These are phyloP conservation scores for Cronartium quercuum DNA, from an alignment of 1,284 basidiomycete genomes.

Conservation along the genomic window DNA sequence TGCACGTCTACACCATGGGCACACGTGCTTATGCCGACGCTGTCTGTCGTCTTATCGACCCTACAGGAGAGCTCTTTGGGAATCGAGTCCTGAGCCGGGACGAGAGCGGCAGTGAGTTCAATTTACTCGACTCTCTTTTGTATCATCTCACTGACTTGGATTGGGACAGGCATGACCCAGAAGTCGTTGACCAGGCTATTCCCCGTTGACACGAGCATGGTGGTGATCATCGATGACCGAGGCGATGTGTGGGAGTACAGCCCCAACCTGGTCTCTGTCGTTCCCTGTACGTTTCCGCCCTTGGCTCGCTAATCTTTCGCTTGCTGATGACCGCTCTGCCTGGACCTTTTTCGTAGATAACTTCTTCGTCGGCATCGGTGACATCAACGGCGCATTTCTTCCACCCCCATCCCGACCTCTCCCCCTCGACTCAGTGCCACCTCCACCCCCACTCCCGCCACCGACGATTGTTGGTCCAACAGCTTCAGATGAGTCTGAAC, in stretches of 20 bases:
- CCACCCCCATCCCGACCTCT: conserved; percentile 52
- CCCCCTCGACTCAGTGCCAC: conserved; percentile 50
- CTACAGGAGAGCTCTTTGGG: conserved; percentile 75
- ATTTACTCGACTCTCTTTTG: conserved; percentile 29
- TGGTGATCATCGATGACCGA: conserved; percentile 96
- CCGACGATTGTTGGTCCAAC: conserved; percentile 48
- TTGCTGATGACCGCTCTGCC: neutral
- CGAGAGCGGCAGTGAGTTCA: conserved; percentile 78
- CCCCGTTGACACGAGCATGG: conserved; percentile 95
- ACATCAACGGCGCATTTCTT: conserved; percentile 90
- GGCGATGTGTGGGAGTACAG: conserved; percentile 94
- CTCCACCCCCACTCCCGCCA: conserved; percentile 51
- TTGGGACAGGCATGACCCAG: conserved; percentile 65
- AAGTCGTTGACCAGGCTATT: conserved; percentile 87
- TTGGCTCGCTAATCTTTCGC: neutral
- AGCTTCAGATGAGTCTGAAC: conserved; percentile 45
- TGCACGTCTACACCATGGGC: conserved; percentile 99
- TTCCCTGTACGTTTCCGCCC: conserved; percentile 67
- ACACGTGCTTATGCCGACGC: conserved; percentile 93
- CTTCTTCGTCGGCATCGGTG: conserved; percentile 97
- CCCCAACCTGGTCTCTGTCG: conserved; percentile 90
- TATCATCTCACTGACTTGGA: neutral
- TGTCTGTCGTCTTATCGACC: conserved; percentile 89
- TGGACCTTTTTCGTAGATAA: conserved; percentile 60
- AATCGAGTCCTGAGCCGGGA: conserved; percentile 83